A percentile compares a stretch with the other conserved stretches of the same genome.
phyloP scores from a whole-genome alignment of 306 rosid species.

The Medicago arabica region DNA sequence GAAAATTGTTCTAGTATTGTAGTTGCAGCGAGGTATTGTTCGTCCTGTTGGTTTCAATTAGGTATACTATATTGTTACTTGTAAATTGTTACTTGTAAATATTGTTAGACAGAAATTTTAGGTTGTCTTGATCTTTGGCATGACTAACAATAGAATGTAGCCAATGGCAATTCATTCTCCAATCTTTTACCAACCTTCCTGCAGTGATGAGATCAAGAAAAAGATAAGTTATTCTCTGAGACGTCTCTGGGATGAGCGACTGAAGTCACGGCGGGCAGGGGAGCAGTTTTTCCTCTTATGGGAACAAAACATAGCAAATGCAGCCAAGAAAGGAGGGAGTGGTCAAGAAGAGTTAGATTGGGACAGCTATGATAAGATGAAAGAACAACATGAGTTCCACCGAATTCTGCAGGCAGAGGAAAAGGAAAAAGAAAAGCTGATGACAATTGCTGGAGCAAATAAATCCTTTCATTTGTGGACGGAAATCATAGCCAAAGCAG shows the following conservation, averaged over 20 bases:
- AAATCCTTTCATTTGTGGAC: constrained; percentile 45
- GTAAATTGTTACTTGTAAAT: constrained; percentile 7
- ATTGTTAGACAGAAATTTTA: not conserved
- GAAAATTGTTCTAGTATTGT: constrained; percentile 9
- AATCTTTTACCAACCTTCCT: constrained; percentile 39
- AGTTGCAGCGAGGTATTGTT: constrained; percentile 12
- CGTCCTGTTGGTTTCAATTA: constrained; percentile 17
- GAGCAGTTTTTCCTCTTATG: constrained; percentile 59
- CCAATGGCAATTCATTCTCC: constrained; percentile 13
- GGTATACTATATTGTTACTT: constrained; percentile 8
- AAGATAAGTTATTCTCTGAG: constrained; percentile 71
- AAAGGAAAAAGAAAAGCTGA: constrained; percentile 49
- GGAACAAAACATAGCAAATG: constrained; percentile 69
- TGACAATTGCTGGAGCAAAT: constrained; percentile 45
- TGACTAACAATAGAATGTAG: constrained; percentile 30
- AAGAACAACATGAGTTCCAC: constrained; percentile 42
- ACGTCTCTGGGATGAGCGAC: constrained; percentile 68
- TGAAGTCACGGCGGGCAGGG: constrained; percentile 52
- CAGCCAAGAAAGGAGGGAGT: constrained; percentile 71
- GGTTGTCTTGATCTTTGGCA: constrained; percentile 23
- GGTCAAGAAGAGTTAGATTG: constrained; percentile 65
- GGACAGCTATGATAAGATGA: constrained; percentile 52
- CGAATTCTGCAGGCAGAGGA: constrained; percentile 39
- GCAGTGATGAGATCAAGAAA: constrained; percentile 68
- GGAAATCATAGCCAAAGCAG: constrained; percentile 65